Base-by-base conservation (phyloP, 2,329 filamentous ascomycete genomes). In the Rhynchosporium graminicola region DNA sequence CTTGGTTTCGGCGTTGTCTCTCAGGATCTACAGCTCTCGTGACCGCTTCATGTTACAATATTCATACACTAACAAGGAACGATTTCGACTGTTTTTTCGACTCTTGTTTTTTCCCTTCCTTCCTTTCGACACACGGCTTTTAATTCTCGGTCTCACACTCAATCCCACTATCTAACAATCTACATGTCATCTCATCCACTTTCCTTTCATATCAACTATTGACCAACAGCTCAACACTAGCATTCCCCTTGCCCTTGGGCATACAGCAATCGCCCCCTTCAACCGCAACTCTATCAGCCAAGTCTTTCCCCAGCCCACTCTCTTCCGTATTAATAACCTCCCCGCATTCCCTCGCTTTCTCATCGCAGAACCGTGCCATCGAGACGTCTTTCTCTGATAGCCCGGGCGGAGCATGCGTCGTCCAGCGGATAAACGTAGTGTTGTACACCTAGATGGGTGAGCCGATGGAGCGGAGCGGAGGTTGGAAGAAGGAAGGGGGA, bases 351-450 rank as follows among this genome's bases (percentile, higher is more conserved):
- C 68, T 71, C 33, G 85, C 87, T 6, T 85, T 74, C 29, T 78
- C 73, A 73, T 91, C 88, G 70, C 88, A 91, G 64, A 84, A 78
- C 4, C 73, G 71, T 0, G 88, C 89, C 74, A 91, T 81, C 43
- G 78, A 70, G 33, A 88, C 75, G 71, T 91, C 88, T 71, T 85
- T 85, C 26, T 76, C 75, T 0, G 86, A 88, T n/a, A 92, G 76
- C 1, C 89, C 88, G 8, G 78, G 76, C 0, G 87, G 88, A 62
- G 77, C 82, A 72, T 91, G 89, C 1, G 88, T 91, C 8, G 87
- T 91, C 89, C 88, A 91, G 55, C 87, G 83, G 65, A 92, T 84
- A 68, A 86, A 86, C 0, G 85, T 84, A 5, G 83, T 87, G 72
- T 89, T 91, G 76, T 88, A 91, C 8, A 89, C 82, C 86, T 88